phyloP scores from a whole-genome alignment of 345 rosid genomes.

The Linum lewisii region DNA sequence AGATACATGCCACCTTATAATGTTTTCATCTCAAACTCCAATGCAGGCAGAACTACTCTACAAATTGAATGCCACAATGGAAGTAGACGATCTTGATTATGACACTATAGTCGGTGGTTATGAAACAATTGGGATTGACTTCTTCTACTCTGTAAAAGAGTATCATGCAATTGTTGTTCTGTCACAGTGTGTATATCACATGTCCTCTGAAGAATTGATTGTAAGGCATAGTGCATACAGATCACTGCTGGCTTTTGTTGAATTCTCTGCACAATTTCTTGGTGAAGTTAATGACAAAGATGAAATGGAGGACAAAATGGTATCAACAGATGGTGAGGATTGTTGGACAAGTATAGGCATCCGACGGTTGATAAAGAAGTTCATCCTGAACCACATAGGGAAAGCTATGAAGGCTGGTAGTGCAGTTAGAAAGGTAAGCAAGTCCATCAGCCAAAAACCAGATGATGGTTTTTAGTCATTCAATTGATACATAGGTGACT shows the following conservation, averaged over 20 bases:
- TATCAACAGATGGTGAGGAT: conserved; percentile 20
- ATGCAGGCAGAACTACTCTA: conserved; percentile 59
- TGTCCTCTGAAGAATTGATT: conserved; percentile 66
- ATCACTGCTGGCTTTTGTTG: conserved; percentile 60
- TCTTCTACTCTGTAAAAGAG: conserved; percentile 39
- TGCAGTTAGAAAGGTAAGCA: conserved; percentile 52
- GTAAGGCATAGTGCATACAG: conserved; percentile 69
- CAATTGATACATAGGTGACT: background rate
- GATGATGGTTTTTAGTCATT: background rate
- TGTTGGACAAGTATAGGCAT: conserved; percentile 50
- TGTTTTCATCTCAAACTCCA: conserved; percentile 12
- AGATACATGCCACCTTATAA: conserved; percentile 2
- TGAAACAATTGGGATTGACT: conserved; percentile 41
- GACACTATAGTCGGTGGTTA: conserved; percentile 56
- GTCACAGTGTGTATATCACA: conserved; percentile 65
- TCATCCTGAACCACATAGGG: conserved; percentile 61
- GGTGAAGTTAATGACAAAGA: conserved; percentile 17
- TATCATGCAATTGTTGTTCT: conserved; percentile 54
- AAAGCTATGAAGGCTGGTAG: conserved; percentile 50
- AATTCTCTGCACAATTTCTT: conserved; percentile 51
- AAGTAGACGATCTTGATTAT: conserved; percentile 77
- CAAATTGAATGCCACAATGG: conserved; percentile 62
- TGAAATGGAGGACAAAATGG: conserved; percentile 22
- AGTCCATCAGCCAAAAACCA: background rate
- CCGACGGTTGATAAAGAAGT: conserved; percentile 40